These are phyloP conservation scores for Oehlia diaphana DNA, from an alignment of 192 early-diverging fungal species.

Conservation along the genomic window DNA sequence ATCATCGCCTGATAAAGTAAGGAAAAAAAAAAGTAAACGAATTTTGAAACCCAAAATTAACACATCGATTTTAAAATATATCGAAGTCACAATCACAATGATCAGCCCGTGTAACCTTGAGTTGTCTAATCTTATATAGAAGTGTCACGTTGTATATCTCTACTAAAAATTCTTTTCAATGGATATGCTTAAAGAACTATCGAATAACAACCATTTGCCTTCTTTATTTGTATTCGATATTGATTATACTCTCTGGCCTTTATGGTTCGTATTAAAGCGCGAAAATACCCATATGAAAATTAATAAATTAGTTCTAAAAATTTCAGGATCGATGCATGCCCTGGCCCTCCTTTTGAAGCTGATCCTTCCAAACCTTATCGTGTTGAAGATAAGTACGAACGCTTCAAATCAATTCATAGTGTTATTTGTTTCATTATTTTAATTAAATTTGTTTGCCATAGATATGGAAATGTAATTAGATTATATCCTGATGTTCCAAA, in stretches of 20 bases:
- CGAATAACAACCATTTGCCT: constrained; percentile 17
- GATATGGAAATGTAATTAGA: constrained; percentile 27
- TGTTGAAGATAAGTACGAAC: neutral
- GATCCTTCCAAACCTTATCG: neutral
- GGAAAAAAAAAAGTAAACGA: too few species aligned
- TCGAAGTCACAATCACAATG: too few species aligned
- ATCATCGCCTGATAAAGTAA: too few species aligned
- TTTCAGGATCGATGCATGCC: constrained; percentile 11
- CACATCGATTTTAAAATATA: too few species aligned
- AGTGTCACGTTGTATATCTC: too few species aligned
- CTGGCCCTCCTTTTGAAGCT: constrained; percentile 11
- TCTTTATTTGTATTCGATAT: constrained; percentile 46
- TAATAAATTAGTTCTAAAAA: neutral
- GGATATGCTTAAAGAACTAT: neutral
- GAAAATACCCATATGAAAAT: too few species aligned
- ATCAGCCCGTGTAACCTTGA: too few species aligned
- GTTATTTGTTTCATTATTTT: neutral
- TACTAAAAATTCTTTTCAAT: neutral
- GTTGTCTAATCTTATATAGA: too few species aligned
- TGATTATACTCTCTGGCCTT: constrained; percentile 44
- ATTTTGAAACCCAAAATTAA: too few species aligned
- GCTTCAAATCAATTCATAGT: neutral
- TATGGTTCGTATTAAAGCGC: constrained; percentile 26
- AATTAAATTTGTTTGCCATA: neutral
- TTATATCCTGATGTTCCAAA: constrained; percentile 36